Evolutionary conservation across 164 flowering plant species (phyloP).

Genomic region (Aristolochia fimbriata): DNA sequence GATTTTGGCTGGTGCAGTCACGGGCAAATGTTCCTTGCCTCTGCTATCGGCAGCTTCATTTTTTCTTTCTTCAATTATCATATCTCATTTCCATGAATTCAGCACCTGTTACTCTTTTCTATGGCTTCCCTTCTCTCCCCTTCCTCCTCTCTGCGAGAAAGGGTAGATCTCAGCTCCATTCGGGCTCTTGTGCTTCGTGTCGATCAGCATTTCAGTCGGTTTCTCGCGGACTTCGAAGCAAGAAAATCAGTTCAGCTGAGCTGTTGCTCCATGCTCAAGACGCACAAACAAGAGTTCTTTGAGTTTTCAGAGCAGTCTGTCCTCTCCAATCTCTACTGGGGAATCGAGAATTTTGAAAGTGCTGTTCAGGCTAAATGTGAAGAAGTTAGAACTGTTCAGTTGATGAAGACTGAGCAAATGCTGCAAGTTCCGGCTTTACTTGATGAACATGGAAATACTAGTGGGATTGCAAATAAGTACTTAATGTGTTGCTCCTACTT

Average conservation of each 20-base stretch:
- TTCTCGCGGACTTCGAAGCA: conserved; percentile 21
- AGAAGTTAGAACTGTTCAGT: conserved; percentile 21
- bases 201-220: conserved; percentile 24
- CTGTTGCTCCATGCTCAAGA: conserved; percentile 36
- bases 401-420: conserved; percentile 48
- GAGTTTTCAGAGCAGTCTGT: conserved; percentile 59
- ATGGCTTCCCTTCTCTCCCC: conserved; percentile 19
- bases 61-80: neutral
- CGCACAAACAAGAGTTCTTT: conserved; percentile 35
- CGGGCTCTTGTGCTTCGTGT: conserved; percentile 27
- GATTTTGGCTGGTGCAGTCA: conserved; percentile 27
- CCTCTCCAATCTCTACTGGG: conserved; percentile 70
- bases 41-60: neutral
- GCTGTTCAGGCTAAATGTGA: conserved; percentile 26
- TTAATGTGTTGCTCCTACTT: conserved; percentile 53
- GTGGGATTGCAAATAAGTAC: conserved; percentile 39
- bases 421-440: conserved; percentile 69
- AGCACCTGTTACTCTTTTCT: conserved; percentile 1
- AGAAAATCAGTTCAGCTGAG: conserved; percentile 26
- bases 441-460: conserved; percentile 46
- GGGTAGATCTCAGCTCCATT: conserved; percentile 26
- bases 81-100: neutral
- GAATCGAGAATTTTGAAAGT: conserved; percentile 42
- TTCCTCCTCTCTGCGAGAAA: conserved; percentile 12
- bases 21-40: conserved; percentile 19